phyloP scores from a whole-genome alignment of 108 stramenopile species.

The Heterococcus sp. region DNA sequence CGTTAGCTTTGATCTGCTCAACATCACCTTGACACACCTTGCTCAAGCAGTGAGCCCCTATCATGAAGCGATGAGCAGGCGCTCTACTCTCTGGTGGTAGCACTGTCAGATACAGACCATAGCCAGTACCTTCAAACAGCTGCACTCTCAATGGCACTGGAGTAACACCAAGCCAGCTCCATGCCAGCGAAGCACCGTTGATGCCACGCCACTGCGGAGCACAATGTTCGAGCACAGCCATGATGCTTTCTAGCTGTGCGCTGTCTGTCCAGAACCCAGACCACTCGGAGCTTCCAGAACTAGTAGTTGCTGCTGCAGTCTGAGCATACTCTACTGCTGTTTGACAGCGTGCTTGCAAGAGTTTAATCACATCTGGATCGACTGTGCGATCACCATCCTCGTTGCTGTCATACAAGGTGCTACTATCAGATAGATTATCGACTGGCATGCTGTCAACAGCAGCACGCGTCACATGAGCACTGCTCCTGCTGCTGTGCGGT shows the following conservation, averaged over 20 bases:
- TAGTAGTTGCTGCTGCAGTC: neutral
- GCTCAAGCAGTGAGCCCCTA: slow-evolving; percentile 22
- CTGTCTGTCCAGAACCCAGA: neutral
- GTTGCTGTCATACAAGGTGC: too few relatives aligned
- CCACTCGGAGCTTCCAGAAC: neutral
- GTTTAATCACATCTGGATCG: too few relatives aligned
- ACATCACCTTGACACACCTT: slow-evolving; percentile 31
- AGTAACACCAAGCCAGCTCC: slow-evolving; percentile 36
- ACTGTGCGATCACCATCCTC: too few relatives aligned
- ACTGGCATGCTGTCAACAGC: too few relatives aligned
- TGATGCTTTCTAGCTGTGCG: neutral
- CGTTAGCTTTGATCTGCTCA: slow-evolving; percentile 43
- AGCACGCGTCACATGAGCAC: too few relatives aligned
- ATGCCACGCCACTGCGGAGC: neutral
- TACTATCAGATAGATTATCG: too few relatives aligned
- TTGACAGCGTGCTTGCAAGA: neutral
- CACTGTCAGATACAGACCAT: slow-evolving; percentile 25
- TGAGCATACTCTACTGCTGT: neutral
- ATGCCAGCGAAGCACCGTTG: slow-evolving; percentile 3
- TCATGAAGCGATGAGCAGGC: slow-evolving; percentile 34
- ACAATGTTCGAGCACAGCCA: neutral
- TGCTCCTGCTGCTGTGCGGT: too few relatives aligned
- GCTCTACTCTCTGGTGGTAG: slow-evolving; percentile 29
- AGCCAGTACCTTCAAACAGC: slow-evolving; percentile 3
- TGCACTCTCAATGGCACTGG: slow-evolving; percentile 8